Conservation (phyloP, 805 yeast species). For the Yamadazyma laniorum region DNA sequence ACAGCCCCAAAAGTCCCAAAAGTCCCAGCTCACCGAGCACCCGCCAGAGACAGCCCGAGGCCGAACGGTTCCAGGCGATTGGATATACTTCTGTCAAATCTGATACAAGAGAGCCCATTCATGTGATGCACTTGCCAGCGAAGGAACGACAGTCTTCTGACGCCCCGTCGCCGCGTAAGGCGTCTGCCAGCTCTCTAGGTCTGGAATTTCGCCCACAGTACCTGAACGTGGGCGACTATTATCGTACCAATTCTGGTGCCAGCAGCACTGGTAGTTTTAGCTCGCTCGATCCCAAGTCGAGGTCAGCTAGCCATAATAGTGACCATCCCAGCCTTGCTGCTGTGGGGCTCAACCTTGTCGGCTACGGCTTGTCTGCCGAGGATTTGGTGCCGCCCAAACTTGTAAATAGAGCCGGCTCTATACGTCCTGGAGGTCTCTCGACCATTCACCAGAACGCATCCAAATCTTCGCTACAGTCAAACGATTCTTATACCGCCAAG, state of each 20-base stretch:
- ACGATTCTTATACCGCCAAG: neutral
- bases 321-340: slow-evolving; percentile 16
- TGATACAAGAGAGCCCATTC: slow-evolving; percentile 28
- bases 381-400: slow-evolving; percentile 22
- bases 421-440: neutral
- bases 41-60: neutral
- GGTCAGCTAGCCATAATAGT: slow-evolving; percentile 7
- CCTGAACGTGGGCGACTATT: slow-evolving; percentile 5
- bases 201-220: slow-evolving; percentile 1
- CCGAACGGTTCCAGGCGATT: slow-evolving; percentile 31
- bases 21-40: neutral
- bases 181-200: slow-evolving; percentile 5
- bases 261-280: slow-evolving; percentile 12
- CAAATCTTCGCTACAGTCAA: slow-evolving; percentile 2
- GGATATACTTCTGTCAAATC: slow-evolving; percentile 29
- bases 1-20: slow-evolving; percentile 3
- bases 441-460: slow-evolving; percentile 8
- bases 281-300: slow-evolving; percentile 15
- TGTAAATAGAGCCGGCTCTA: slow-evolving; percentile 1
- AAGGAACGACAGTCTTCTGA: neutral
- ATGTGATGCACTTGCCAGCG: slow-evolving; percentile 27
- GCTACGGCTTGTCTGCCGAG: slow-evolving; percentile 27
- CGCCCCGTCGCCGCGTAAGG: slow-evolving; percentile 7
- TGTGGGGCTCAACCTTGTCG: slow-evolving; percentile 28
- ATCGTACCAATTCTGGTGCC: slow-evolving; percentile 11